Evolutionary conservation across 163 green algal genomes (phyloP).

Genomic region (Chlamydomonas reinhardtii): DNA sequence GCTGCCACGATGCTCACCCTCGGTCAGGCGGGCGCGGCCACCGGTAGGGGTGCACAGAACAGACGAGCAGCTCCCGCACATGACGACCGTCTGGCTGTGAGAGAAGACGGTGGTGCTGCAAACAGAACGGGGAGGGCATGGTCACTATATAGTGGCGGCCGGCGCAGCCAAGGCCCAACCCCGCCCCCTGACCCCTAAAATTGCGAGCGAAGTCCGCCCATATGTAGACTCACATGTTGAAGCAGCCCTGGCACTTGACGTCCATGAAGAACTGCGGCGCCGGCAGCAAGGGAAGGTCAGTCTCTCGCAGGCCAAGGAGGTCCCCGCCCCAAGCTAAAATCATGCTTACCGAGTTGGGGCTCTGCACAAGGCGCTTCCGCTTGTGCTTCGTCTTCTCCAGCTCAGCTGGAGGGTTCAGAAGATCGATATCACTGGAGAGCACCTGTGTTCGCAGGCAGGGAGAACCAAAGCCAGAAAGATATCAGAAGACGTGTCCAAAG

Average conservation of each 20-base stretch:
- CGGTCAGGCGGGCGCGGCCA: slow-evolving; percentile 91
- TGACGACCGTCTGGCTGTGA: slow-evolving; percentile 93
- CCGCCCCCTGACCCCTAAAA: not conserved
- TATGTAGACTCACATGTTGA: slow-evolving; percentile 91
- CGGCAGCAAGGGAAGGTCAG: slow-evolving; percentile 28
- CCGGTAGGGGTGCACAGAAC: slow-evolving; percentile 98
- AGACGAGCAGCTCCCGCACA: slow-evolving; percentile 93
- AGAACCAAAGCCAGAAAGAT: too few relatives aligned
- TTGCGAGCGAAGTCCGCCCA: too few relatives aligned
- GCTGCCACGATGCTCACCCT: slow-evolving; percentile 74
- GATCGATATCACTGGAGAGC: slow-evolving; percentile 95
- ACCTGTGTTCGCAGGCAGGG: slow-evolving; percentile 61
- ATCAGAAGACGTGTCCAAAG: not conserved
- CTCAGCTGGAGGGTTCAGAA: slow-evolving; percentile 96
- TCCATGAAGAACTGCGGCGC: slow-evolving; percentile 95
- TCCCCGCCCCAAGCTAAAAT: too few relatives aligned
- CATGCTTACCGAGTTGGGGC: slow-evolving; percentile 81
- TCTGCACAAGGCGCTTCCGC: slow-evolving; percentile 96
- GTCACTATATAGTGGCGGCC: slow-evolving; percentile 23
- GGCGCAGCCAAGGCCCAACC: not conserved
- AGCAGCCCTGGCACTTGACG: slow-evolving; percentile 99
- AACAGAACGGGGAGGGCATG: not conserved
- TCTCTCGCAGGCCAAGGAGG: too few relatives aligned
- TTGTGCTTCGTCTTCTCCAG: slow-evolving; percentile 98
- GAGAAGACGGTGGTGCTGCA: slow-evolving; percentile 98